Base-by-base conservation (phyloP, 2,329 filamentous ascomycete species). In the Hirsutella thompsonii region DNA sequence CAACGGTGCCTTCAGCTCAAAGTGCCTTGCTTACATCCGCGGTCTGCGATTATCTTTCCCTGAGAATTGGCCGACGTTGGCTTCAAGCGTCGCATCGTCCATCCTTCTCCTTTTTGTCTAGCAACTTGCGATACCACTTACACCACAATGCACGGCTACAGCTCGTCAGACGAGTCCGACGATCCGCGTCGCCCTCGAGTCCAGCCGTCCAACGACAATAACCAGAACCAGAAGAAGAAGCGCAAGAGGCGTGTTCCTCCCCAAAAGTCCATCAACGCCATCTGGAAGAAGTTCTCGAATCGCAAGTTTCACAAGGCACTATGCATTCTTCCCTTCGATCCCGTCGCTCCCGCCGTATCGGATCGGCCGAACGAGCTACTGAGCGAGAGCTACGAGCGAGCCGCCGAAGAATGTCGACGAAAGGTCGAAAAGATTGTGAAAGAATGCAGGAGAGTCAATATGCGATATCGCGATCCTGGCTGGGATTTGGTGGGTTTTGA, bases 391-490 rank as follows among this genome's bases (percentile, higher is more conserved):
- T 83, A 80, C 51, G 72, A 81, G 47, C 69, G 79, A 37, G 80
- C 79, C 0, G 72, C 65, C 1, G 74, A 77, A 18, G 74, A 79
- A 49, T 85, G 81, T 53, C 69, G 67, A 18, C 70, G 72, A 36
- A 82, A 68, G 60, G 81, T 69, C 28, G 61, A 68, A 37, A 77
- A 76, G 54, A 79, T 79, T 44, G 73, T 76, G 37, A 63, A 71
- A 46, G 74, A 78, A 50, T 92, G 86, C 60, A 68, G 72, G 47
- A 69, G 83, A 19, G 69, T 88, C 30, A 93, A 93, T 52, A 82
- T 81, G 56, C 81, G 86, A 52, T 93, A 92, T 55, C 72, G 83
- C 20, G 81, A 84, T 48, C 74, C 76, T 1, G 72, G 69, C 2
- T 77, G 67, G 58, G 72, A 76, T 48, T 52, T 77, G 55, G 72